A percentile compares a stretch with the other conserved stretches of the same genome.
Conservation (phyloP, 768 basidiomycete species). For the Leccinum broughii region DNA sequence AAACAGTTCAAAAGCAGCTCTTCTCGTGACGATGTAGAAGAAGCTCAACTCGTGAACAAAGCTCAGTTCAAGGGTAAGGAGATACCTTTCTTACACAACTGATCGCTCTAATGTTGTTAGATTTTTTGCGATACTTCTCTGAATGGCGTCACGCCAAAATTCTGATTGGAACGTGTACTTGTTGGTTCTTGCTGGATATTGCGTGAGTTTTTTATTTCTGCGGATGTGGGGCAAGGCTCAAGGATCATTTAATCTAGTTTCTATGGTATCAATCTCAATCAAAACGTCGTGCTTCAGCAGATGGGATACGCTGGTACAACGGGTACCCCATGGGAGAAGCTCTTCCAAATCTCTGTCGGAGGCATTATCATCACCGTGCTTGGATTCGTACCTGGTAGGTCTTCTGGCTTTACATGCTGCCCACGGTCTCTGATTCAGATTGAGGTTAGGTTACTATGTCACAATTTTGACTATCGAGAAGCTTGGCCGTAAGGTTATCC, state of each 20-base stretch:
- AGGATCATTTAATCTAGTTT: constrained; percentile 42
- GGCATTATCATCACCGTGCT: constrained; percentile 72
- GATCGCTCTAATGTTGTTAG: constrained; percentile 30
- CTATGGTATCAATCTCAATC: constrained; percentile 77
- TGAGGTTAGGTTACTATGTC: constrained; percentile 59
- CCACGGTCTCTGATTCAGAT: not conserved
- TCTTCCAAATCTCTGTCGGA: constrained; percentile 68
- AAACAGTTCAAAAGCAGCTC: constrained; percentile 30
- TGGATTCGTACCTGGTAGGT: constrained; percentile 73
- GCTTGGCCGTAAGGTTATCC: constrained; percentile 73
- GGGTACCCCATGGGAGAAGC: constrained; percentile 60
- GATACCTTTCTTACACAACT: not conserved
- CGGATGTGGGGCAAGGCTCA: not conserved
- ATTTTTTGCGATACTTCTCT: constrained; percentile 67
- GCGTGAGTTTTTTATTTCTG: constrained; percentile 40
- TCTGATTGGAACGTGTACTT: constrained; percentile 63
- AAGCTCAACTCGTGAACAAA: constrained; percentile 39
- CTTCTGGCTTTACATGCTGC: not conserved
- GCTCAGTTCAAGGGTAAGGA: constrained; percentile 52
- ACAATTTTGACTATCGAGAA: constrained; percentile 69
- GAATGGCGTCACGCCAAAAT: constrained; percentile 71
- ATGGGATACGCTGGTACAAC: constrained; percentile 65
- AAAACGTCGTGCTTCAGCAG: constrained; percentile 72
- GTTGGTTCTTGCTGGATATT: constrained; percentile 79
- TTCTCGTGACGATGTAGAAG: constrained; percentile 1